Conservation (phyloP, 2,329 filamentous ascomycete genomes). For the Trichoderma sp. region DNA sequence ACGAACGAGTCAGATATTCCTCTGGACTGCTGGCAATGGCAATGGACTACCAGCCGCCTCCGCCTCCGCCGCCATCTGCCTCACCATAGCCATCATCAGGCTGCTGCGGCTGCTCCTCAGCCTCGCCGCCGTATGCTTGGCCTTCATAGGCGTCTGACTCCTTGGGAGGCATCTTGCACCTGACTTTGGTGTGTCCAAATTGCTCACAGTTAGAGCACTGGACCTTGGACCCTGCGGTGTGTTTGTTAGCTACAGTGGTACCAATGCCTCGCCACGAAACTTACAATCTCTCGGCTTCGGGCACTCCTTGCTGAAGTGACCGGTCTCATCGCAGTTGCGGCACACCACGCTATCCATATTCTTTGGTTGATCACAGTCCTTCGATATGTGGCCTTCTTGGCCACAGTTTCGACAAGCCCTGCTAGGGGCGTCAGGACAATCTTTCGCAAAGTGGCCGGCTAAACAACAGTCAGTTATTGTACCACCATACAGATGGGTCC, state of each 20-base stretch:
- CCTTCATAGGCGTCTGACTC: constrained; percentile 5
- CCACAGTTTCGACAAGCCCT: constrained; percentile 62
- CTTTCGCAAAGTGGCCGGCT: constrained; percentile 62
- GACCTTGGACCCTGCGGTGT: constrained; percentile 38
- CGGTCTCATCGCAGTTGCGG: constrained; percentile 58
- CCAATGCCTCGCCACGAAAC: constrained; percentile 17
- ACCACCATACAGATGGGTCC: background rate
- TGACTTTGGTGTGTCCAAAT: constrained; percentile 41
- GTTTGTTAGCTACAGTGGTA: constrained; percentile 23
- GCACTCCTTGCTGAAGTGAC: constrained; percentile 63
- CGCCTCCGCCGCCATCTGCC: background rate
- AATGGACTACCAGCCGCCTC: constrained; percentile 13
- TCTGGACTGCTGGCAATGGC: background rate
- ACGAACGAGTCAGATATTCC: background rate
- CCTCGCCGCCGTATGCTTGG: background rate
- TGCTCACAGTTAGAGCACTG: constrained; percentile 40
- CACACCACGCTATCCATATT: constrained; percentile 53
- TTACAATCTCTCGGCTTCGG: constrained; percentile 50
- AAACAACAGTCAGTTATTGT: constrained; percentile 17
- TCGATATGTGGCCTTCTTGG: constrained; percentile 56
- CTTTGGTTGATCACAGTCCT: constrained; percentile 49
- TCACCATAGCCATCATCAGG: background rate
- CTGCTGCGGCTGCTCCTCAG: background rate
- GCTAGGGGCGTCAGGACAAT: constrained; percentile 61
- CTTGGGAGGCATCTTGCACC: constrained; percentile 35